Conservation (phyloP, 768 basidiomycete species). For the Xerocomellus intermedius region DNA sequence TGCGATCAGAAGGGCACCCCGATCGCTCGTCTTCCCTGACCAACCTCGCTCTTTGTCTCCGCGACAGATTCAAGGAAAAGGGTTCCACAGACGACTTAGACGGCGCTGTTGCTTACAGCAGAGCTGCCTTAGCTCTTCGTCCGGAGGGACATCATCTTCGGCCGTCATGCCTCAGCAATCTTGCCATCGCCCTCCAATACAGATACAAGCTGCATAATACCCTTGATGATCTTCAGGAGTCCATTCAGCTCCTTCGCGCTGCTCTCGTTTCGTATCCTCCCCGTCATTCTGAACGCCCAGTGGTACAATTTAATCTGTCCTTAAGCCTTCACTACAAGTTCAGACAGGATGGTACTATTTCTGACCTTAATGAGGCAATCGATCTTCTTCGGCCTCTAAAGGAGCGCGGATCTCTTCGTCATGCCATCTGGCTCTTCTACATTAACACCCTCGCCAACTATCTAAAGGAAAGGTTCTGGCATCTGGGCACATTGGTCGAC, state of each 20-base stretch:
- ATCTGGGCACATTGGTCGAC: not conserved
- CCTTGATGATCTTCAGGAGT: not conserved
- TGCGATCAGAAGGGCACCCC: not conserved
- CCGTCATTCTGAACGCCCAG: not conserved
- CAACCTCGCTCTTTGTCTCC: conserved; percentile 3
- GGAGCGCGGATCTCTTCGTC: not conserved
- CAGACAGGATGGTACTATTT: not conserved
- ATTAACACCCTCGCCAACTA: not conserved
- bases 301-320: not conserved
- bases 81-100: not conserved
- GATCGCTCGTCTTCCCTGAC: conserved; percentile 1
- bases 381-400: not conserved
- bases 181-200: not conserved
- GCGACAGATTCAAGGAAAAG: not conserved
- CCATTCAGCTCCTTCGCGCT: not conserved
- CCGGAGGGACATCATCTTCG: not conserved
- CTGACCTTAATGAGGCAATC: not conserved
- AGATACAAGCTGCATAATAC: not conserved
- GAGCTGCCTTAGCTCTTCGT: not conserved
- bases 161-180: not conserved
- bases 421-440: not conserved
- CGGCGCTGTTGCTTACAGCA: not conserved
- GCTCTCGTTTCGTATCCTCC: not conserved
- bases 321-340: not conserved
- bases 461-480: not conserved